phyloP scores from a whole-genome alignment of 2,329 filamentous ascomycete species.

The Elsinoe ampelina region DNA sequence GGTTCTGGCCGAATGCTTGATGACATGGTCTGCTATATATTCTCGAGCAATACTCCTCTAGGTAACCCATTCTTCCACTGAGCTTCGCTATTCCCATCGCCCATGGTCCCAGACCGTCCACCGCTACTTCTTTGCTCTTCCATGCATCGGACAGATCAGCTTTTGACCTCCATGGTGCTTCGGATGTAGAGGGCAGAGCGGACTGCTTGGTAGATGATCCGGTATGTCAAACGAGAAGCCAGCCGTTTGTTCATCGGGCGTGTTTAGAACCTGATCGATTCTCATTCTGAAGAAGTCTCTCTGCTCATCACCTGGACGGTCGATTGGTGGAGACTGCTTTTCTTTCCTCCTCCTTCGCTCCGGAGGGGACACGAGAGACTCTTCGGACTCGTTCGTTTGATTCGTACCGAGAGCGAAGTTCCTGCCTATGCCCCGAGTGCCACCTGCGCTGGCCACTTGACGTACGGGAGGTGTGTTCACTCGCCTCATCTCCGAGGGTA shows the following conservation, averaged over 20 bases:
- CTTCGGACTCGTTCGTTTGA: not conserved
- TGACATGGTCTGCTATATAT: too few relatives aligned
- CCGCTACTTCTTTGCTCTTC: constrained; percentile 10
- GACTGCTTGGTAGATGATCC: constrained; percentile 36
- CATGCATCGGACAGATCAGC: constrained; percentile 16
- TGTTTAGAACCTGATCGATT: constrained; percentile 11
- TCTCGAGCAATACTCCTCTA: not conserved
- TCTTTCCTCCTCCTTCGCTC: constrained; percentile 6
- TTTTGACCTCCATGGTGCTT: constrained; percentile 14
- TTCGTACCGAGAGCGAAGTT: constrained; percentile 21
- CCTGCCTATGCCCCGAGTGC: constrained; percentile 12
- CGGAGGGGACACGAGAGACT: not conserved
- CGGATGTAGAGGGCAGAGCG: constrained; percentile 30
- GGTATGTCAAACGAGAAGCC: constrained; percentile 31
- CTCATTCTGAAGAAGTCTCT: constrained; percentile 15
- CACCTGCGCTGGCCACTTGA: constrained; percentile 15
- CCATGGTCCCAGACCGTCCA: too few relatives aligned
- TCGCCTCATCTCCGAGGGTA: constrained; percentile 20
- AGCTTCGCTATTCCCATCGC: too few relatives aligned
- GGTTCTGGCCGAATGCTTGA: too few relatives aligned
- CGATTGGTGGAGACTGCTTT: not conserved
- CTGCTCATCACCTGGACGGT: not conserved
- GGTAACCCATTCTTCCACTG: not conserved
- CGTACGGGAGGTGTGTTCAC: constrained; percentile 24
- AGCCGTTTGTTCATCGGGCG: constrained; percentile 5